Base-by-base conservation (phyloP, 257 asterid species). In the Solanum corneliomulleri region DNA sequence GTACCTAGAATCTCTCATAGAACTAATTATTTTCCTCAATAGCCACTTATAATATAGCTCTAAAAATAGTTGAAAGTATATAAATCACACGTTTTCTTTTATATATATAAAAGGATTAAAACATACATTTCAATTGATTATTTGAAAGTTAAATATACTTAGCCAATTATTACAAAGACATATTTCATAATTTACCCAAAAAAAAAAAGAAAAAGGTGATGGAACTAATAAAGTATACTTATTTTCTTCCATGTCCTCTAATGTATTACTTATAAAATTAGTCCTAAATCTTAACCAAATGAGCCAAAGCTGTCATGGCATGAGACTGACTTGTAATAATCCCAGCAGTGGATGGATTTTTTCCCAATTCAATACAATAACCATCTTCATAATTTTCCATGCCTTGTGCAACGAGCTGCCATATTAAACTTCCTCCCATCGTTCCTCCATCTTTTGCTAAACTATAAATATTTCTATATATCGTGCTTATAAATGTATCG, bases 381-480 rank as follows among this genome's bases (percentile, higher is more conserved):
- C 99, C 98, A 70, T 95, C 99, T 9, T 89, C n/a, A 13, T 90
- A 96, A 1, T 84, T 85, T 2, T 93, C 96, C 98, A 96, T 95
- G 23, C 93, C 95, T 35, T 89, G 69, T 2, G 95, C 97, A 91
- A 95, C 88, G 8, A 95, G 56, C 74, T 96, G 99, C 99, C 99
- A 96, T 9, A 95, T 92, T 82, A 96, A 21, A 87, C 95, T 90
- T 10, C 98, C 99, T 20, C 95, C 89, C 95, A 95, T 92, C 16
- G 96, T 91, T 37, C 95, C 98, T 58, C 97, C 97, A 0, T 84
- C 87, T 49, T 90, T 90, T 6, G 99, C 98, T n/a, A 86, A 90
- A 47, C 90, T 80, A 81, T 93, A 93, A 0, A 90, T 89, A 7
- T 89, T 92, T 27, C 89, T 87, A 77, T 95, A 96, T 2, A 94